phyloP scores from a whole-genome alignment of 805 yeast species.

The Zygoascus flipseniorum region DNA sequence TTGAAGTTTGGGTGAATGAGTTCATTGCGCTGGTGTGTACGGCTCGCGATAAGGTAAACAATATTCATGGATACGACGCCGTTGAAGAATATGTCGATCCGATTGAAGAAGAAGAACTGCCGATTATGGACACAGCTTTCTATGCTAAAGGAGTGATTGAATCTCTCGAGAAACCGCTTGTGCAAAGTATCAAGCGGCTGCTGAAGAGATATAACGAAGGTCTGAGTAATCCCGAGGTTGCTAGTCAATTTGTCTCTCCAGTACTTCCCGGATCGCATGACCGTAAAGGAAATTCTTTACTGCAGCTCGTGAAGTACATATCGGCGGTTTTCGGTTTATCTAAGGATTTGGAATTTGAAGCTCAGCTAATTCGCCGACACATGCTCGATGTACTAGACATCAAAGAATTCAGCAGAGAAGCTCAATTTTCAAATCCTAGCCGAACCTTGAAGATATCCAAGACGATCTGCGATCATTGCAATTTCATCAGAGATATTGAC shows the following conservation, averaged over 20 bases:
- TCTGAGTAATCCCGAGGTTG: constrained; percentile 49
- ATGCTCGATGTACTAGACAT: constrained; percentile 66
- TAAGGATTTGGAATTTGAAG: constrained; percentile 56
- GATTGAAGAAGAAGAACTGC: constrained; percentile 21
- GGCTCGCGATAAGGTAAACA: constrained; percentile 20
- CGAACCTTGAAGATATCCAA: constrained; percentile 57
- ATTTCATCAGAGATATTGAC: constrained; percentile 65
- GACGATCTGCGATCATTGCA: constrained; percentile 74
- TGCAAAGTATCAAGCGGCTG: constrained; percentile 57
- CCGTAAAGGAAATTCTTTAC: constrained; percentile 54
- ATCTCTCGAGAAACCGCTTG: constrained; percentile 52
- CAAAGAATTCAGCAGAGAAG: constrained; percentile 74
- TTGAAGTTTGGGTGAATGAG: constrained; percentile 77
- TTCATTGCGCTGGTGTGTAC: constrained; percentile 63
- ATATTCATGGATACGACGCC: background rate
- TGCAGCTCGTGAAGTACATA: constrained; percentile 70
- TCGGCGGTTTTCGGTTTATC: constrained; percentile 68
- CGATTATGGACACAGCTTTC: constrained; percentile 27
- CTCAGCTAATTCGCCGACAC: constrained; percentile 64
- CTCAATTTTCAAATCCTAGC: constrained; percentile 67
- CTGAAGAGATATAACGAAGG: constrained; percentile 65
- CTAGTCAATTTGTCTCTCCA: constrained; percentile 65
- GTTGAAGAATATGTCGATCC: background rate
- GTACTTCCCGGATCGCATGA: constrained; percentile 64
- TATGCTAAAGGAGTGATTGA: constrained; percentile 31